phyloP scores from a whole-genome alignment of 2,329 filamentous ascomycete genomes.

The Colletotrichum sidae region DNA sequence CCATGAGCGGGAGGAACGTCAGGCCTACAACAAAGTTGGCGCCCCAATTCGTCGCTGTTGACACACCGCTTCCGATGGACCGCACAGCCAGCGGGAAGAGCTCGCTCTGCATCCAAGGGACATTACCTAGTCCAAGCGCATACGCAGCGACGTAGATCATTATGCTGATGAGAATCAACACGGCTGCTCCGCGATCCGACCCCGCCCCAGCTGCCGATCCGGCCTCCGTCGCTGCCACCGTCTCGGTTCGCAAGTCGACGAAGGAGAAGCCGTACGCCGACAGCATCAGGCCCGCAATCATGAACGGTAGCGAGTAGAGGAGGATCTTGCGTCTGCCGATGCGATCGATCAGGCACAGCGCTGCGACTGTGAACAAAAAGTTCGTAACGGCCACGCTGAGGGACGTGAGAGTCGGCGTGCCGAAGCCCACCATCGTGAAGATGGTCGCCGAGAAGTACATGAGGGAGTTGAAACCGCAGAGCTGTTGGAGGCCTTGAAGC shows the following conservation, averaged over 20 bases:
- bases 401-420: conserved; percentile 81
- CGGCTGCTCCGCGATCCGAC: conserved; percentile 51
- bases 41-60: conserved; percentile 87
- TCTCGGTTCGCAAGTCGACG: conserved; percentile 58
- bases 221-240: conserved; percentile 40
- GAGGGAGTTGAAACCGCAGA: conserved; percentile 89
- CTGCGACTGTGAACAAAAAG: conserved; percentile 81
- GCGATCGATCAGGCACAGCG: conserved; percentile 81
- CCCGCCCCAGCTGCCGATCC: conserved; percentile 37
- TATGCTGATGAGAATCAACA: conserved; percentile 78
- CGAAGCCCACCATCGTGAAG: conserved; percentile 81
- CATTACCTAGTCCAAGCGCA: conserved; percentile 88
- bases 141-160: conserved; percentile 88
- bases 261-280: conserved; percentile 80
- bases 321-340: conserved; percentile 84
- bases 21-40: conserved; percentile 88
- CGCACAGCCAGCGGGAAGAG: conserved; percentile 84
- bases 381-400: conserved; percentile 86
- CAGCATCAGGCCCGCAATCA: conserved; percentile 78
- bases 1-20: conserved; percentile 91
- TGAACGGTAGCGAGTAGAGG: conserved; percentile 85
- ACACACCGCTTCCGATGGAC: conserved; percentile 76
- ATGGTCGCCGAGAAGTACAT: conserved; percentile 94
- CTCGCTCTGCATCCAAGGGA: conserved; percentile 97
- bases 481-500: conserved; percentile 87